Percentiles rank a stretch among this genome's conserved stretches.
phyloP scores from a whole-genome alignment of 2,329 filamentous ascomycete genomes.

The Chalaropsis ovoidea region DNA sequence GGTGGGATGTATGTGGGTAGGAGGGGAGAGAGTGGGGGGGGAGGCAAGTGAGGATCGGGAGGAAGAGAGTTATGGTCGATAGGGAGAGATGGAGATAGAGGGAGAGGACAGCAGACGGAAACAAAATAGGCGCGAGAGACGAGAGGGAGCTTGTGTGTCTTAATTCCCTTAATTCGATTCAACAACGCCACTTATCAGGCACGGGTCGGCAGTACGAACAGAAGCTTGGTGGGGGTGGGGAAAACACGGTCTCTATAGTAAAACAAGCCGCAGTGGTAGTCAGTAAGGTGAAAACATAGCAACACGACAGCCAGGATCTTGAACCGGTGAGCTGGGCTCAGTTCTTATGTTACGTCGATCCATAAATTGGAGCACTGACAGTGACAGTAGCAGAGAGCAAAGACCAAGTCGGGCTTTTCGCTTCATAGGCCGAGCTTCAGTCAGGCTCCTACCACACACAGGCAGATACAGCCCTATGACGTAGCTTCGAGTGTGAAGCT shows the following conservation, averaged over 20 bases:
- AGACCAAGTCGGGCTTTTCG: neutral
- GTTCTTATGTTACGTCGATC: no score
- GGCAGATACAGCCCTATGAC: neutral
- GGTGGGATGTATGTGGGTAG: no score
- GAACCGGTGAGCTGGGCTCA: no score
- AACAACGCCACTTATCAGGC: neutral
- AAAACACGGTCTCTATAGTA: no score
- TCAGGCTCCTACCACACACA: neutral
- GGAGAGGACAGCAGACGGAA: neutral
- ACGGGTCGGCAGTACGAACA: no score
- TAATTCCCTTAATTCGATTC: neutral
- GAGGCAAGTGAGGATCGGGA: no score
- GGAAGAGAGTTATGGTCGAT: no score
- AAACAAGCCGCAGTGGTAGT: no score
- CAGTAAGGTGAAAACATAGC: no score
- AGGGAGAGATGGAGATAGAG: neutral
- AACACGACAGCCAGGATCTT: no score
- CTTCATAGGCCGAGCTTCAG: neutral
- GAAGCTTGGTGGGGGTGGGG: no score
- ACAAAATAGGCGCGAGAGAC: neutral
- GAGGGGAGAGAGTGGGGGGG: neutral
- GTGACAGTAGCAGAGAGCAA: neutral
- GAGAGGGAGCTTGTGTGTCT: neutral
- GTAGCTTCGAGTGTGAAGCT: neutral
- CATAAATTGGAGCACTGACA: neutral